Evolutionary conservation across 306 rosid species (phyloP), one percentile per base, ranked within the genome.

Genomic region (Cicer pinnatifidum): DNA sequence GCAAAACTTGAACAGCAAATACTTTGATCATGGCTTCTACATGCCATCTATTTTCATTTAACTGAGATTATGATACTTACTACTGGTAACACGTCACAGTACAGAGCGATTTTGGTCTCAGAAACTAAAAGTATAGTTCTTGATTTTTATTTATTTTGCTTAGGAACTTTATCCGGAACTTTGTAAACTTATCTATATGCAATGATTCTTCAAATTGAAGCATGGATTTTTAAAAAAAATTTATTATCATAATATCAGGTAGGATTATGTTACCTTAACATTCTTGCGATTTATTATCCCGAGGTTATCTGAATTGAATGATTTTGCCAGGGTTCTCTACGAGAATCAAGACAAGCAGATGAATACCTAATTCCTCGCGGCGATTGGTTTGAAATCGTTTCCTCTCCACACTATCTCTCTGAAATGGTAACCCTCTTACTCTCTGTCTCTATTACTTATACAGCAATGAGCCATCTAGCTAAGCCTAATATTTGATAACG

Each of bases 331-430:
- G 98, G 96, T 82, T 93, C 89, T 6, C 80, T 91, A 13, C 85
- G 97, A n/a, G 82, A 75, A 44, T 72, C 82, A 17, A 86, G 81
- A 75, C 86, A 79, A 47, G 78, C n/a, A 11, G 88, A 85, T 9
- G 91, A 84, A 20, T 93, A 93, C 68, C 85, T 78, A 71, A 91
- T 91, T 75, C 97, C 98, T 77, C 76, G 11, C 5, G 98, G 96
- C 39, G 96, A 89, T 81, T 93, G 97, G 98, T 93, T 93, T 64
- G 85, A 87, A 75, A 13, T 80, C 0, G 98, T 93, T 43, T 93
- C 97, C 5, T 91, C 92, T 35, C 89, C 98, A 5, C 98, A 93
- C 66, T 93, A 93, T 82, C 92, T 94, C 53, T 85, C 97, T 35
- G 98, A 91, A 86, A 89, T 91, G 23, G 98, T 91, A 88, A 84